Base-by-base conservation (phyloP, 2,329 filamentous ascomycete genomes). In the Coniella vitis region DNA sequence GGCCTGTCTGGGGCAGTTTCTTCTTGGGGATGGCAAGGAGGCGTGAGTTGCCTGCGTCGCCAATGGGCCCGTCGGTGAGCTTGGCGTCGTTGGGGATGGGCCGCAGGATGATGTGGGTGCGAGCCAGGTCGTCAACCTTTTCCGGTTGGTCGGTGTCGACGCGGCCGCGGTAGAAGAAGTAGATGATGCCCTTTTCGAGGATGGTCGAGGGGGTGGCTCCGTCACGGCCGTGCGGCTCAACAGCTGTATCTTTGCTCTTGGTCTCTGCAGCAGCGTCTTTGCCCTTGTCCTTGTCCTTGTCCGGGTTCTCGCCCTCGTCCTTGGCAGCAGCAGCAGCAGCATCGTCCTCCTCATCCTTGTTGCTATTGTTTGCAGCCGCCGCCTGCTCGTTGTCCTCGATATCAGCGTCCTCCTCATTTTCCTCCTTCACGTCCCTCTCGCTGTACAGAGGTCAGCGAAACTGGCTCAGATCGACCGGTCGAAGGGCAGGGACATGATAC, bases 171-270 rank as follows among this genome's bases (percentile, higher is more conserved):
- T 86, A 84, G 71, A 95, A 94, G 74, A 95, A 95, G 72, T 95
- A 95, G 57, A 95, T 83, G 57, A 93, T 78, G 3, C 90, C 90
- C 60, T 93, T 95, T 61, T 96, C 90, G 2, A 94, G 73, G 20
- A 95, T 81, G 43, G 59, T 75, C 0, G 75, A 71, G 0, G 73
- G 69, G 1, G 71, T 61, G 1, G 48, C 48, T 14, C 58, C 59
- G 4, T 63, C 50, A 31, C 66, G 67, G n/a, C 60, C 60, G 12
- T 61, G 55, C 7, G 65, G 59, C 19, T 68, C 56, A 7, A 65
- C 50, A 17, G 60, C 54, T 39, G 35, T 53, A 22, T 49, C 57
- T 7, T 43, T 17, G 4, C 46, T 19, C 34, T 17, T 46, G 31
- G 14, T 5, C 25, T 29, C 25, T 10, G 25, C 25, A 29, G 25